Conservation (phyloP, 257 asterid genomes). For the Scutellaria baicalensis region DNA sequence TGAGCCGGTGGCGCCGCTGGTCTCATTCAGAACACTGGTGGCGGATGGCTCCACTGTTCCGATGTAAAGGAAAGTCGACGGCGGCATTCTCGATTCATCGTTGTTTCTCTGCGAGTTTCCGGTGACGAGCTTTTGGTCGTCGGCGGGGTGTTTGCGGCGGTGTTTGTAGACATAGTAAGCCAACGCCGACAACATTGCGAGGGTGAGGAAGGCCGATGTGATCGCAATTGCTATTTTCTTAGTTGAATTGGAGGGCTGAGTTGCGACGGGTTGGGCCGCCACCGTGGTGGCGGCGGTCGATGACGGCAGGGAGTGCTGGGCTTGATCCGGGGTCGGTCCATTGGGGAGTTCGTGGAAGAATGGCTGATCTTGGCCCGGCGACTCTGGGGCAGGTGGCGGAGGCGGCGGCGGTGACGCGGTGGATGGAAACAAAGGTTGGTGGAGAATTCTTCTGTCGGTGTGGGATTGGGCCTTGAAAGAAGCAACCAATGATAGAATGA, state of each 20-base stretch:
- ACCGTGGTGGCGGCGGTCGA: conserved; percentile 30
- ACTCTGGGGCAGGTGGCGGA: conserved; percentile 16
- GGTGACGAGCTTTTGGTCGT: conserved; percentile 57
- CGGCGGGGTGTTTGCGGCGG: conserved; percentile 36
- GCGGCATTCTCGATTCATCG: conserved; percentile 69
- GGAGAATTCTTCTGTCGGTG: conserved; percentile 64
- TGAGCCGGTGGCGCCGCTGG: conserved; percentile 38
- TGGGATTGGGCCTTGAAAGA: conserved; percentile 10
- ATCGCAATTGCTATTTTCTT: conserved; percentile 62
- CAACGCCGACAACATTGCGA: conserved; percentile 58
- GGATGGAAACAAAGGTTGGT: conserved; percentile 69
- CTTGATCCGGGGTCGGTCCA: conserved; percentile 46
- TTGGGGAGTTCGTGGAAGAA: conserved; percentile 81
- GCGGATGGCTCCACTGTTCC: conserved; percentile 92
- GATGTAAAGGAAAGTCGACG: conserved; percentile 73
- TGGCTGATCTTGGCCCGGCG: conserved; percentile 70
- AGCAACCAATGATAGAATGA: conserved; percentile 21
- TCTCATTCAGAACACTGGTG: conserved; percentile 27
- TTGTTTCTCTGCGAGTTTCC: conserved; percentile 29
- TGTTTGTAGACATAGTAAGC: conserved; percentile 54
- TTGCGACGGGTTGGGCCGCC: conserved; percentile 32
- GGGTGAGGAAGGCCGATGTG: conserved; percentile 47
- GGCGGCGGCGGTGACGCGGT: conserved; percentile 44
- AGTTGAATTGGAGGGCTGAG: conserved; percentile 27
- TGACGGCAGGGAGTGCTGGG: conserved; percentile 39